Conservation (phyloP, 108 stramenopile species). For the Skeletonema costatum region DNA sequence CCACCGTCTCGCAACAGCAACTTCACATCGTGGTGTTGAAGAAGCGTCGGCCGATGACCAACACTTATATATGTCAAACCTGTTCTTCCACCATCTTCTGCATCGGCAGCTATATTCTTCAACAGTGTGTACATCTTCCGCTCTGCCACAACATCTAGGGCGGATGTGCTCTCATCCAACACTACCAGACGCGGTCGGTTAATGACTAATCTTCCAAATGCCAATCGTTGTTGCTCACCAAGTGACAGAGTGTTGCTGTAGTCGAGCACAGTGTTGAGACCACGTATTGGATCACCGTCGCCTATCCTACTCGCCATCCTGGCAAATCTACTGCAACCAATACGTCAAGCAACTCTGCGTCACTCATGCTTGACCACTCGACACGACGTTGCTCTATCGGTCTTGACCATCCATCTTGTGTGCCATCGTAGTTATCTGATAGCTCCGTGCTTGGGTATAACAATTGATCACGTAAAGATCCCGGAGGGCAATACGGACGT, state of each 20-base stretch:
- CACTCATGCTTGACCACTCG: constrained; percentile 26
- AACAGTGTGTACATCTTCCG: constrained; percentile 67
- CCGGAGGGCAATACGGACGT: constrained; percentile 81
- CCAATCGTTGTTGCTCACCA: constrained; percentile 80
- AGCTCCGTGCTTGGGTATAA: constrained; percentile 62
- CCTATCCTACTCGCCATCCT: constrained; percentile 49
- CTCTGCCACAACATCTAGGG: constrained; percentile 73
- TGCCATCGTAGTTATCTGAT: constrained; percentile 12
- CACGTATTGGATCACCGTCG: constrained; percentile 42
- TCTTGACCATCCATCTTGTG: constrained; percentile 12
- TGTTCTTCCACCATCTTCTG: not conserved
- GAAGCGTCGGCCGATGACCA: constrained; percentile 86
- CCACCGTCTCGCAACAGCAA: constrained; percentile 43
- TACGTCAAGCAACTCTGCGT: constrained; percentile 42
- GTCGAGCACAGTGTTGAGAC: constrained; percentile 52
- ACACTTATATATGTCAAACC: constrained; percentile 73
- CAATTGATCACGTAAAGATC: constrained; percentile 77
- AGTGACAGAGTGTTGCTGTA: constrained; percentile 73
- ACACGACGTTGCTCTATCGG: constrained; percentile 23
- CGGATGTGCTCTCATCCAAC: constrained; percentile 75
- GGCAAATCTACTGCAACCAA: constrained; percentile 53
- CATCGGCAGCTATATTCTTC: constrained; percentile 14
- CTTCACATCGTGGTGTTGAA: constrained; percentile 67
- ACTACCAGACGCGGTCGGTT: constrained; percentile 68
- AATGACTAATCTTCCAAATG: constrained; percentile 74